A percentile compares a stretch with the other conserved stretches of the same genome.
phyloP scores from a whole-genome alignment of 2,329 filamentous ascomycete species.

The Neospermospora avenae region DNA sequence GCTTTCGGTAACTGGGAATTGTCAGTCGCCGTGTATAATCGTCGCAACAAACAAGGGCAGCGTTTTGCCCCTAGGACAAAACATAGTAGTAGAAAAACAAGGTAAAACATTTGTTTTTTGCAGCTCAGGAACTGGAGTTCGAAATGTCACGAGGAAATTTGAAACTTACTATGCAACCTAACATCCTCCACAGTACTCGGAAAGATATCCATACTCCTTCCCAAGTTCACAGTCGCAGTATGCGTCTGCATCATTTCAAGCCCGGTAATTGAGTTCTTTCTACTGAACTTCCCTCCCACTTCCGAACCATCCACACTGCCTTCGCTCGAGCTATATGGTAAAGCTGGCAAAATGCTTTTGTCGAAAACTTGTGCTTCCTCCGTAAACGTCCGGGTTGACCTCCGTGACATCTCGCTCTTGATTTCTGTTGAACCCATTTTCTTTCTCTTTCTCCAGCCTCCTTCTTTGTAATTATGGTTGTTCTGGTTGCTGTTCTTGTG shows the following conservation, averaged over 20 bases:
- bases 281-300: background rate
- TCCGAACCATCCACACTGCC: background rate
- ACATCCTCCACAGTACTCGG: slow-evolving; percentile 19
- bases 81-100: background rate
- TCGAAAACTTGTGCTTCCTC: slow-evolving; percentile 17
- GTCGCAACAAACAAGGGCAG: background rate
- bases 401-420: slow-evolving; percentile 21
- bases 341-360: slow-evolving; percentile 3
- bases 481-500: background rate
- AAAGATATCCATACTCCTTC: slow-evolving; percentile 19
- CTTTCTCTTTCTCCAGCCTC: slow-evolving; percentile 12
- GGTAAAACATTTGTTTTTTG: no score
- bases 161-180: slow-evolving; percentile 21
- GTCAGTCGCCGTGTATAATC: background rate
- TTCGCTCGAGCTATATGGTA: background rate
- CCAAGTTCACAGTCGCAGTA: slow-evolving; percentile 16
- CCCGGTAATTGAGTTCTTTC: slow-evolving; percentile 5
- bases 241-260: slow-evolving; percentile 1
- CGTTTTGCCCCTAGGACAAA: background rate
- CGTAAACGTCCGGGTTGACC: slow-evolving; percentile 22
- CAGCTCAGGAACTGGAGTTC: background rate
- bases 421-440: slow-evolving; percentile 6
- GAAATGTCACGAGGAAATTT: background rate
- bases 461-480: background rate
- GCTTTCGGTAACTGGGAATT: slow-evolving; percentile 2